Percentiles rank a stretch among this genome's conserved stretches.
These are phyloP conservation scores for Acacia crassicarpa DNA, from an alignment of 306 rosid species.

Conservation along the genomic window DNA sequence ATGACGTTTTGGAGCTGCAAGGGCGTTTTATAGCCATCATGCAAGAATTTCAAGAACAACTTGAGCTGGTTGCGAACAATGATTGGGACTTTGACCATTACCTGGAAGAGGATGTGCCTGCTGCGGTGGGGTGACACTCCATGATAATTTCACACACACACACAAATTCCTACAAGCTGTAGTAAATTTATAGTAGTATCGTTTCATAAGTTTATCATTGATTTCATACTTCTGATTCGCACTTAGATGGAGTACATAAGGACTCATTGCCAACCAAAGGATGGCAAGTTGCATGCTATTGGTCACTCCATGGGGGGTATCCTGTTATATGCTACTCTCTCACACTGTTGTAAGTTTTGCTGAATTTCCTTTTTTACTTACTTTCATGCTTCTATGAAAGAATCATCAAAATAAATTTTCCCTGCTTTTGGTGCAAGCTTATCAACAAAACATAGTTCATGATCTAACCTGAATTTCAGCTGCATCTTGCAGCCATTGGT, in stretches of 20 bases:
- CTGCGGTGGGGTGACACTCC: slow-evolving; percentile 80
- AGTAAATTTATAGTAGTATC: slow-evolving; percentile 7
- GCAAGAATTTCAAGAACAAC: slow-evolving; percentile 61
- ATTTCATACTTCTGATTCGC: slow-evolving; percentile 15
- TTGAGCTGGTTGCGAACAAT: slow-evolving; percentile 45
- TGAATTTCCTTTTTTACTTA: slow-evolving; percentile 16
- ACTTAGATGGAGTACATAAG: slow-evolving; percentile 82
- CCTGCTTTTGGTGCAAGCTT: not conserved
- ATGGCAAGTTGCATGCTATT: slow-evolving; percentile 76
- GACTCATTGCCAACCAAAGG: slow-evolving; percentile 64
- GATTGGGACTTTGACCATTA: slow-evolving; percentile 93
- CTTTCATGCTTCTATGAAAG: slow-evolving; percentile 11
- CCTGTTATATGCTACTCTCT: slow-evolving; percentile 80
- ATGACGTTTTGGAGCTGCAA: slow-evolving; percentile 44
- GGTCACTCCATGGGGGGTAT: slow-evolving; percentile 99
- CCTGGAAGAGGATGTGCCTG: slow-evolving; percentile 84
- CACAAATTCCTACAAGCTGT: not conserved
- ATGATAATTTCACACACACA: not conserved
- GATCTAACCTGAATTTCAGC: not conserved
- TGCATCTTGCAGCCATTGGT: not conserved
- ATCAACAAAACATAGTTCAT: not conserved
- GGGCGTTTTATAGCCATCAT: slow-evolving; percentile 47
- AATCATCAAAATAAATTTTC: slow-evolving; percentile 13
- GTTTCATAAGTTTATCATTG: slow-evolving; percentile 2
- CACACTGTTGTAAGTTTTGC: slow-evolving; percentile 62